These are phyloP conservation scores for Rubus parviflorus DNA, from an alignment of 306 rosid genomes.

Conservation along the genomic window DNA sequence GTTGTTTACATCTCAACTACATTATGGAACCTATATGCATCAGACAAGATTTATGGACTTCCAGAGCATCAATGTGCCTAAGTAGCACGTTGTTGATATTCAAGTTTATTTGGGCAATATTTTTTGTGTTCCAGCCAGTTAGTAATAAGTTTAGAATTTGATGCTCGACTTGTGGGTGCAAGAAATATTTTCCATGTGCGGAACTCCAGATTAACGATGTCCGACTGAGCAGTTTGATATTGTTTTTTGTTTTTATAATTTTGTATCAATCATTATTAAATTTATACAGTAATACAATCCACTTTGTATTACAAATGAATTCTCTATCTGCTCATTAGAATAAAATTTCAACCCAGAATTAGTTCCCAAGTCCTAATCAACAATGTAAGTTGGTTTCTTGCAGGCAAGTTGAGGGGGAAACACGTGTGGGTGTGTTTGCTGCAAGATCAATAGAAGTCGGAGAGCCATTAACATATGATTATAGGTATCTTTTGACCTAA, in stretches of 20 bases:
- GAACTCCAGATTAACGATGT: neutral
- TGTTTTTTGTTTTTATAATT: neutral
- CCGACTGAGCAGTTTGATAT: neutral
- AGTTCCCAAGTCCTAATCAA: constrained; percentile 2
- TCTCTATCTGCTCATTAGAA: neutral
- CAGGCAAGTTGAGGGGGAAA: constrained; percentile 96
- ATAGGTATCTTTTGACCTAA: constrained; percentile 52
- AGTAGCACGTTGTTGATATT: neutral
- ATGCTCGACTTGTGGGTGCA: neutral
- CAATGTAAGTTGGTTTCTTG: constrained; percentile 18
- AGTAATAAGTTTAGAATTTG: neutral
- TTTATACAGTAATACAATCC: neutral
- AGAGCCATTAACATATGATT: constrained; percentile 85
- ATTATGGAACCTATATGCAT: neutral
- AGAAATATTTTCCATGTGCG: neutral
- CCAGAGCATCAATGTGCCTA: neutral
- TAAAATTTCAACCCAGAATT: neutral
- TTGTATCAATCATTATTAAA: too few species aligned
- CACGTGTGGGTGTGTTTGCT: constrained; percentile 85
- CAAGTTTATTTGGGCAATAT: neutral
- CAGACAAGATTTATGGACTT: constrained; percentile 9
- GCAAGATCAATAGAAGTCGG: constrained; percentile 70
- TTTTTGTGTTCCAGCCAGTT: neutral
- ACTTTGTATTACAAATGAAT: constrained; percentile 6
- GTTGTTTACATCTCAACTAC: neutral